Evolutionary conservation across 2,329 filamentous ascomycete species (phyloP), one percentile per base, ranked within the genome.

Genomic region (Epichloe aotearoae): DNA sequence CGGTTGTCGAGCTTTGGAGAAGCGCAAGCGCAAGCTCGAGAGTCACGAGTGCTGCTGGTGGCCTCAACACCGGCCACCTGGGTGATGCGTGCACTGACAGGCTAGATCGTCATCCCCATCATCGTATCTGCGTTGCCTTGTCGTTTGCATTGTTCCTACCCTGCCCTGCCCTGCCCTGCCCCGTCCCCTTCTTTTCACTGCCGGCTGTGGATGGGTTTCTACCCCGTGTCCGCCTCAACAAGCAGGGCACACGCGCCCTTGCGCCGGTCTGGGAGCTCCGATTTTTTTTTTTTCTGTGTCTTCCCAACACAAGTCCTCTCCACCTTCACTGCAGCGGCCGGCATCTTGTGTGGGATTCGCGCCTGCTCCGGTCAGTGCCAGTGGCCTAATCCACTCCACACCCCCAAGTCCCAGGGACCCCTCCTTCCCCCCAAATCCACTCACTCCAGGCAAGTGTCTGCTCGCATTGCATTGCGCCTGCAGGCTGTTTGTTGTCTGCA

Each of bases 231-330:
- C 47, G 46, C 41, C 45, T 45, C 38, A 39, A 39, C 38, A 39
- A 39, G 41, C 51, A 50, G 54, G 54, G 26, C 26, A 30, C 26
- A 30, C 49, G 53, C 51, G 54, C 49, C 50, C 53, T 52, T 54
- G 54, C 51, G 53, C 51, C 51, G 50, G 56, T 48, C 52, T 40
- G 49, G 52, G 50, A 54, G 52, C 50, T 53, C 51, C 12, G 38
- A 5, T 51, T 56, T 51, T 52, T 4, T 44, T 47, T 26, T 52
- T 4, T 43, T 47, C 30, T 41, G 38, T 37, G n/a, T 37, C 26
- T 30, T 30, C 26, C 26, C 26, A 30, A 30, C 26, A 30, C 26
- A 30, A 14, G 17, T 19, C 40, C 23, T 33, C 20, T 15, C 39
- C 37, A 40, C 42, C 40, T 47, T 48, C 20, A 34, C 17, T 14